phyloP scores from a whole-genome alignment of 2,329 filamentous ascomycete genomes.

The Ophioceras dolichostomum region DNA sequence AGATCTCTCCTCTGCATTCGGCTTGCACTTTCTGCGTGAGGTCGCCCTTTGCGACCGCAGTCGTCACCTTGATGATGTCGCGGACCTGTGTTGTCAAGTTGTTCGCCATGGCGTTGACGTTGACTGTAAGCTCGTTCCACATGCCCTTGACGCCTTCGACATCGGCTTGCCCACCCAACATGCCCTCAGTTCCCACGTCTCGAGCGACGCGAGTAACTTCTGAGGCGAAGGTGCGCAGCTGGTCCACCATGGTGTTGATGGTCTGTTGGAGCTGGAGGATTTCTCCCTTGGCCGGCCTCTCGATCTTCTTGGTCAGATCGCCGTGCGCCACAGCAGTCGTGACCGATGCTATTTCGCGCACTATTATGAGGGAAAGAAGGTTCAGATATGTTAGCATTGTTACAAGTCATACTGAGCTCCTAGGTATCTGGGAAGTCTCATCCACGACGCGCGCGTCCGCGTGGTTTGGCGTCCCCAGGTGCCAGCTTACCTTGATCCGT shows the following conservation, averaged over 20 bases:
- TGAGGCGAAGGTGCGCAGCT: slow-evolving; percentile 70
- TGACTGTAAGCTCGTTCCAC: slow-evolving; percentile 80
- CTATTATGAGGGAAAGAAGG: slow-evolving; percentile 29
- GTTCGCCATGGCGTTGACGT: slow-evolving; percentile 81
- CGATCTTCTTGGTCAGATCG: slow-evolving; percentile 75
- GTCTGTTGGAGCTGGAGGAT: slow-evolving; percentile 76
- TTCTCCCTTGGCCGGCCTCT: slow-evolving; percentile 68
- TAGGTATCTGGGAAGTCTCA: no score
- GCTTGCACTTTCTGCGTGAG: slow-evolving; percentile 94
- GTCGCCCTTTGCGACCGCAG: slow-evolving; percentile 68
- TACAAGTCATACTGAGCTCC: not conserved
- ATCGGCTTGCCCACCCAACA: slow-evolving; percentile 70
- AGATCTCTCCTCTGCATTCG: slow-evolving; percentile 83
- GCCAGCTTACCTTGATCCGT: slow-evolving; percentile 52
- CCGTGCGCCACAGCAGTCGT: slow-evolving; percentile 75
- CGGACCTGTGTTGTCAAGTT: slow-evolving; percentile 81
- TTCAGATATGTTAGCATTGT: no score
- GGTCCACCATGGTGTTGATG: slow-evolving; percentile 84
- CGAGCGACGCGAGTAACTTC: slow-evolving; percentile 74
- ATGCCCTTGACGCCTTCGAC: slow-evolving; percentile 77
- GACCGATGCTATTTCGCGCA: slow-evolving; percentile 75
- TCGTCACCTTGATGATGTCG: slow-evolving; percentile 80
- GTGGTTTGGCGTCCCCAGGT: no score
- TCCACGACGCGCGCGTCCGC: no score
- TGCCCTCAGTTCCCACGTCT: slow-evolving; percentile 76